Evolutionary conservation across 306 rosid genomes (phyloP).

Genomic region (Prunus davidiana): DNA sequence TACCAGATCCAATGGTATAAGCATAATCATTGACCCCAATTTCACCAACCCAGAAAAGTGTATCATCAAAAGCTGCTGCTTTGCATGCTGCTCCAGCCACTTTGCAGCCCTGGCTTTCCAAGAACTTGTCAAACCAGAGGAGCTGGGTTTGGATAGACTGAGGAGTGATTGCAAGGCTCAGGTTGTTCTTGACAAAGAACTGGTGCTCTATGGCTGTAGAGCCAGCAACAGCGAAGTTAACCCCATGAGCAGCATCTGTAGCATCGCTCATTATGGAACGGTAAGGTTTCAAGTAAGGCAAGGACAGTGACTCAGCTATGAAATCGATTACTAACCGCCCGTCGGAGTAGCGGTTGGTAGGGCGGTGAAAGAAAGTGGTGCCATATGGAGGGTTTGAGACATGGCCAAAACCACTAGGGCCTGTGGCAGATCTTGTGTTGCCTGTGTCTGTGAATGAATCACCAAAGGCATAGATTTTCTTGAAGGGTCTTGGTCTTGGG

Average conservation of each 20-base stretch:
- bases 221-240: constrained; percentile 91
- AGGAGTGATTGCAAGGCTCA: constrained; percentile 65
- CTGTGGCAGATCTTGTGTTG: constrained; percentile 58
- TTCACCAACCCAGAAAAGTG: constrained; percentile 93
- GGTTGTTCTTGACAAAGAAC: constrained; percentile 77
- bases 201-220: constrained; percentile 73
- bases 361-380: constrained; percentile 67
- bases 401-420: constrained; percentile 85
- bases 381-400: constrained; percentile 78
- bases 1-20: constrained; percentile 64
- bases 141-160: constrained; percentile 76
- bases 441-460: constrained; percentile 98
- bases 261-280: constrained; percentile 24
- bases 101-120: constrained; percentile 43
- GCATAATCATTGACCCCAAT: constrained; percentile 98
- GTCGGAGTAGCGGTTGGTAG: constrained; percentile 85
- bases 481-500: constrained; percentile 39
- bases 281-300: constrained; percentile 74
- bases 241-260: constrained; percentile 44
- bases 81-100: constrained; percentile 31
- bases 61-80: constrained; percentile 43
- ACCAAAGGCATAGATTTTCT: constrained; percentile 79
- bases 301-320: constrained; percentile 59
- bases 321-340: constrained; percentile 91
- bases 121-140: constrained; percentile 65